Evolutionary conservation across 164 flowering plant genomes (phyloP), one percentile per base, ranked within the genome.

Genomic region (Malania oleifera): DNA sequence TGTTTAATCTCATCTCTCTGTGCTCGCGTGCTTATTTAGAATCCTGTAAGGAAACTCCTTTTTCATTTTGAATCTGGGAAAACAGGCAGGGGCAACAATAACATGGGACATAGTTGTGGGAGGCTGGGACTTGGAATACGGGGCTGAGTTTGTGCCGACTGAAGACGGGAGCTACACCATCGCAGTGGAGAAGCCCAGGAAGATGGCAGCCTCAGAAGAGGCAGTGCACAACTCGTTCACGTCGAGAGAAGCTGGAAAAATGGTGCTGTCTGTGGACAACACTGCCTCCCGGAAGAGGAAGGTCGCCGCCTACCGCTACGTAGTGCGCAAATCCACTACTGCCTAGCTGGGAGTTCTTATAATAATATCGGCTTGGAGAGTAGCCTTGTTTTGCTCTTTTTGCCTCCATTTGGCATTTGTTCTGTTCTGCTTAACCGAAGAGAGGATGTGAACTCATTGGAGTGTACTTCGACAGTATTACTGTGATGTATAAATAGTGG

Each of bases 21-120:
- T 22, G 18, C 45, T 47, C 51, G 13, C 47, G 14, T 47, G 23
- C 15, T 23, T 26, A 22, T n/a, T n/a, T n/a, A n/a, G n/a, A n/a
- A n/a, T n/a, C n/a, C n/a, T n/a, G n/a, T n/a, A n/a, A n/a, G n/a
- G n/a, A n/a, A n/a, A n/a, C n/a, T n/a, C 1, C 9, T 40, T 12
- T 48, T 56, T 11, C 4, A 19, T 54, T 40, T 37, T 51, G 11
- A n/a, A 34, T 8, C n/a, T 0, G n/a, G 5, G 27, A 22, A 46
- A 13, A 13, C 27, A 90, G 99, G 88, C 59, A 22, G 95, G 85
- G 6, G 86, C 97, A 43, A 86, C 96, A 9, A 89, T 95, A 28
- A 75, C 85, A 46, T 95, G 99, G 99, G 99, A 95, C 59, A 54
- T 95, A n/a, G 95, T 85, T 22, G 97, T 89, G 22, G 96, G 91